Base-by-base conservation (phyloP, 1,284 basidiomycete genomes). In the Volvariella surrecta region DNA sequence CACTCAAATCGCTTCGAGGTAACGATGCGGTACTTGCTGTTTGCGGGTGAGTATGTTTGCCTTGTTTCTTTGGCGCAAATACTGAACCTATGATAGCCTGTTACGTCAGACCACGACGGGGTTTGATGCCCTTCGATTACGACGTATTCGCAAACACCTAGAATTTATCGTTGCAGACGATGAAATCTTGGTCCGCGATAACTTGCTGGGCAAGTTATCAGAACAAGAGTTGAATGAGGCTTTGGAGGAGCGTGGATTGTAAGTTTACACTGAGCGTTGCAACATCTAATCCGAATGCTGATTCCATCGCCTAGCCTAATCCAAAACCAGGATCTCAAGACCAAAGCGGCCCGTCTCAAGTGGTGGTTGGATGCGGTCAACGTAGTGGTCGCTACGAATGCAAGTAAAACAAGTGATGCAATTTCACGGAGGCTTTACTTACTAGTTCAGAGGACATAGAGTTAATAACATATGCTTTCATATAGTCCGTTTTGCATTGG, bases 201-300 rank as follows among this genome's bases (percentile, higher is more conserved):
- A 62, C 13, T 54, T 66, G 37, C 18, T 35, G 13, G 18, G 18
- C 13, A 54, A 58, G 31, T 57, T 89, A 28, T 73, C 73, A 3
- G 56, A 64, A 11, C 61, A 62, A 2, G 80, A 81, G 46, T 60
- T 88, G 3, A 62, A 67, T 19, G 73, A 80, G 43, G 79, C 82
- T 4, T 64, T 89, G 16, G 67, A 74, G 45, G 84, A 87, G 57
- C 78, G 85, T 46, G 86, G 82, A 52, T 71, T 88, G 86, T 88
- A 56, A 59, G 82, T 69, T 16, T 32, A 42, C 45, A 32, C 39
- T 38, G 24, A 3, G 19, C 40, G 43, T 19, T 32, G 10, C 18
- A 30, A 17, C 32, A 20, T 40, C 38, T 10, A 40, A 22, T 20
- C 32, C 40, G 31, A n/a, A 40, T 21, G 17, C 15, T 20, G 10